phyloP scores from a whole-genome alignment of 257 asterid species.

The Catharanthus roseus region DNA sequence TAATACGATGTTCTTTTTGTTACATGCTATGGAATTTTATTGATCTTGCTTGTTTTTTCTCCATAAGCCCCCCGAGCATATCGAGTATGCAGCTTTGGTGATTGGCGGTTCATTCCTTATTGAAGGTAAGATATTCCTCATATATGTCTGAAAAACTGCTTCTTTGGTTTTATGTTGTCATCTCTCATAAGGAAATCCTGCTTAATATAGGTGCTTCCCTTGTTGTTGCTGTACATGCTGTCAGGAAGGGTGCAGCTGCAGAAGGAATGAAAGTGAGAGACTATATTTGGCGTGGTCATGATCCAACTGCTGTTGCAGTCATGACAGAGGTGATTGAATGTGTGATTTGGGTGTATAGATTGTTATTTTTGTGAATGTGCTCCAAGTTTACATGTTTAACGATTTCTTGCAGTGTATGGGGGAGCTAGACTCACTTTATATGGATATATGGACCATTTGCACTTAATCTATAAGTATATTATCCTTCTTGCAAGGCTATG shows the following conservation, averaged over 20 bases:
- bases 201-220: conserved; percentile 73
- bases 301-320: conserved; percentile 96
- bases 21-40: neutral
- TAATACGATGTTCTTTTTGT: neutral
- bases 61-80: conserved; percentile 80
- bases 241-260: conserved; percentile 91
- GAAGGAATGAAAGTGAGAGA: conserved; percentile 96
- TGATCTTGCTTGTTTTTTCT: conserved; percentile 1
- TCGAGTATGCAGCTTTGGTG: conserved; percentile 90
- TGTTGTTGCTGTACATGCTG: conserved; percentile 84
- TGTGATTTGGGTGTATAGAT: conserved; percentile 6
- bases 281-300: conserved; percentile 97
- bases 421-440: neutral
- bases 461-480: neutral
- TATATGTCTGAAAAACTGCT: neutral
- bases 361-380: neutral
- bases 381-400: neutral
- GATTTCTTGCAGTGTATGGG: neutral
- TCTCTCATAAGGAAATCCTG: conserved; percentile 1
- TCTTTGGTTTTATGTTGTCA: conserved; percentile 5
- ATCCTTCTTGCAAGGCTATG: neutral
- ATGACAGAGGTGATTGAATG: conserved; percentile 84
- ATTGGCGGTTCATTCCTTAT: conserved; percentile 91
- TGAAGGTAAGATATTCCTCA: conserved; percentile 49
- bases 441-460: neutral